Conservation (phyloP, 495 filamentous ascomycete genomes). For the Chaetomium tenue region DNA sequence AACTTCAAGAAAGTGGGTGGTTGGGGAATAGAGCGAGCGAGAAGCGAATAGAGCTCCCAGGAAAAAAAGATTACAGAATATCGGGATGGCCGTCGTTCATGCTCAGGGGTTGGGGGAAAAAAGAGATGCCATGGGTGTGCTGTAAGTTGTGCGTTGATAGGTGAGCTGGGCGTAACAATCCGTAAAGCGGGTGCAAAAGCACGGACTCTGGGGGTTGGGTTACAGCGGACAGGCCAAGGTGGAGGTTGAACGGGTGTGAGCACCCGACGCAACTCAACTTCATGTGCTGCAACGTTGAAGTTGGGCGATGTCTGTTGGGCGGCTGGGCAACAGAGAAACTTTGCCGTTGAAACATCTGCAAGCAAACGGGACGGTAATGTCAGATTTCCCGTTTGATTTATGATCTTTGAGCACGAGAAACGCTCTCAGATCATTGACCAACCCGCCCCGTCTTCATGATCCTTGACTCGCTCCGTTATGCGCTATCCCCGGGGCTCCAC, state of each 20-base stretch:
- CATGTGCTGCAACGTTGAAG: neutral
- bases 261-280: neutral
- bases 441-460: neutral
- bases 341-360: slow-evolving; percentile 2
- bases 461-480: neutral
- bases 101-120: slow-evolving; percentile 26
- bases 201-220: slow-evolving; percentile 20
- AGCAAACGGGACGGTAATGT: neutral
- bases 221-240: slow-evolving; percentile 6
- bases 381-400: neutral
- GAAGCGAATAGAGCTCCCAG: slow-evolving; percentile 9
- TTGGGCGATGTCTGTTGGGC: neutral
- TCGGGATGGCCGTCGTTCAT: slow-evolving; percentile 23
- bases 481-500: neutral
- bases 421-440: neutral
- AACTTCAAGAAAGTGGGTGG: neutral
- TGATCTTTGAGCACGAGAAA: neutral
- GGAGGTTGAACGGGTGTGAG: neutral
- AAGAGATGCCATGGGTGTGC: slow-evolving; percentile 18
- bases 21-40: slow-evolving; percentile 12
- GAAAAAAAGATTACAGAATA: slow-evolving; percentile 15
- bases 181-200: slow-evolving; percentile 16
- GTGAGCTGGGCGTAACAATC: slow-evolving; percentile 16
- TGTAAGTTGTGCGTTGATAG: slow-evolving; percentile 22
- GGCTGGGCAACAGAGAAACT: neutral